Base-by-base conservation (phyloP, 345 rosid species). In the Durio zibethinus region DNA sequence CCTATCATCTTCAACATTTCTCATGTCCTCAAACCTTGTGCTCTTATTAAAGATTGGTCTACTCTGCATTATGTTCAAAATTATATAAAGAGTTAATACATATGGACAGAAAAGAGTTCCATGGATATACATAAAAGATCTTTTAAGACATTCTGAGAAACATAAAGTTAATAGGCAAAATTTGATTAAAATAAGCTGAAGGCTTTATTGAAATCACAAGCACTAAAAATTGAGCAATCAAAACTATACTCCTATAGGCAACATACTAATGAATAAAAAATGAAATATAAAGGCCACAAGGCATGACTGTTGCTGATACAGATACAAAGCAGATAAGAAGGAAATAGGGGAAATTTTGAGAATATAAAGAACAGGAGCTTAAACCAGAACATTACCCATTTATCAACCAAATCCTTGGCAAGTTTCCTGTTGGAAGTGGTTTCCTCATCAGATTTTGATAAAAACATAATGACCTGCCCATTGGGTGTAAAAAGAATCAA, bases 1-100 rank as follows among this genome's bases (percentile, higher is more conserved):
- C 76, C 97, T 88, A 56, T 92, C 98, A 77, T 92, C 98, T 52
- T 92, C 99, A 47, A 71, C 67, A 79, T 76, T 85, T 83, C 96
- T 89, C 98, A 93, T 91, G 82, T 93, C 98, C 78, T 96, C 98
- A 83, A 93, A 96, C 87, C 99, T 91, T 68, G 99, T 96, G 76
- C 98, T 93, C 94, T 96, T 93, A 76, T 92, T 96, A 80, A 96
- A 96, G 80, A 96, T 92, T 10, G 99, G 98, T 29, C 98, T 96
- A 87, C 97, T 92, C 99, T 96, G 89, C 84, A 91, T 69, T 57
- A 76, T 50, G 52, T 5, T 57, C 53, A 57, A 78, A 77, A 61
- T 63, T 54, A 33, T 31, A 81, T 69, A 45, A 59, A 50, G 14
- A 23, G 15, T 48, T 72, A 42, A 33, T 52, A 57, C 59, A 14